Evolutionary conservation across 2,329 filamentous ascomycete species (phyloP), one percentile per base, ranked within the genome.

Genomic region (Colletotrichum liaoningense): DNA sequence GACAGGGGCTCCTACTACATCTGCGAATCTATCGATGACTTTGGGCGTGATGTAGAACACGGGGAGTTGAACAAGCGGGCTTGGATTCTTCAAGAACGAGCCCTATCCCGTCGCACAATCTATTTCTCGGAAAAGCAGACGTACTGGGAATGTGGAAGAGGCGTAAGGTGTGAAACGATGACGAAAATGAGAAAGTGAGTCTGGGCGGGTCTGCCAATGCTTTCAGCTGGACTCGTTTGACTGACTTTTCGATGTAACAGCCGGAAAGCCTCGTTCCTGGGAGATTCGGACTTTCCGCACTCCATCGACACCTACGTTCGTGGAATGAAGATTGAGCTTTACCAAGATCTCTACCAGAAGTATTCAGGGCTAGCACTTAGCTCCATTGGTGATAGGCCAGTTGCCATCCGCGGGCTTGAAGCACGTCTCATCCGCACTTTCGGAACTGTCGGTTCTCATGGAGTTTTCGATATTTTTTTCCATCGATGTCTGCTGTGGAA

Each of bases 1-100:
- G 26, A 2, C 12, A 22, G 57, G 4, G 19, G 35, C 4, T 19
- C 76, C 2, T 66, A 56, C 57, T 58, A 58, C 1, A 19, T 81
- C 8, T 81, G 79, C 42, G 59, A 77, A 6, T n/a, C 68, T 1
- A 77, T 83, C 2, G 82, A 84, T 59, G 76, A 84, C 69, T 84
- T 84, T 70, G 55, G 75, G 3, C 19, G 46, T 16, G 69, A 85
- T 14, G 81, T 84, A 1, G 72, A 79, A 0, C 54, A 80, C 0
- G 75, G 80, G 0, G 12, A 70, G 0, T 69, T 86, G 3, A 83
- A 80, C 59, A 74, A 74, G 3, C 76, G 84, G 0, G 84, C 79
- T 0, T 85, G 84, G 84, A 82, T 84, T 1, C 62, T 84, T 1
- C 84, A 85, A 64, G 84, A 85, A 67, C 77, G 79, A 8, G 79